These are phyloP conservation scores for Penicillium crustosum DNA, from an alignment of 2,329 filamentous ascomycete genomes.

Conservation along the genomic window DNA sequence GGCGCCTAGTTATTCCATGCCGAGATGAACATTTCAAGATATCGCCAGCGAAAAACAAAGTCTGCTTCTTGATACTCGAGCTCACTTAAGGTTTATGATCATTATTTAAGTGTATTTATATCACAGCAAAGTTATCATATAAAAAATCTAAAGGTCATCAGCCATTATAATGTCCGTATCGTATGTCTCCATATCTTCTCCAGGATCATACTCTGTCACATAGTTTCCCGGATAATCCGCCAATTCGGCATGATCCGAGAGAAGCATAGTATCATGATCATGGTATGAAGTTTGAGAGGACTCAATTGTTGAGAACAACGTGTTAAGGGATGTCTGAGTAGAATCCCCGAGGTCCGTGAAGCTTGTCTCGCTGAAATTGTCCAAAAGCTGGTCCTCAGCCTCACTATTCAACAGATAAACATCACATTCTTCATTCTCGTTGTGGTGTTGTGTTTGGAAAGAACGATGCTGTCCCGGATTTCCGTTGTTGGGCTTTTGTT, in stretches of 20 bases:
- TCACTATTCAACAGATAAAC: not conserved
- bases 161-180: slow-evolving; percentile 5
- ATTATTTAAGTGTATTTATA: not conserved
- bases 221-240: not conserved
- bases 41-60: not conserved
- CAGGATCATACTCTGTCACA: not conserved
- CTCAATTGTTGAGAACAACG: not conserved
- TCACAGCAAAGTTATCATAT: not conserved
- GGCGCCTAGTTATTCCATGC: too few species aligned
- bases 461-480: not conserved
- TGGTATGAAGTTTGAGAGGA: not conserved
- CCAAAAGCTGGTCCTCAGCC: slow-evolving; percentile 10
- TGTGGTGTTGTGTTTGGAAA: not conserved
- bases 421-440: not conserved
- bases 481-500: not conserved
- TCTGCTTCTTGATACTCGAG: not conserved
- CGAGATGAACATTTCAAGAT: too few species aligned
- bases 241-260: not conserved
- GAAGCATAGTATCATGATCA: slow-evolving; percentile 3
- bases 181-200: not conserved
- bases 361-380: slow-evolving; percentile 12
- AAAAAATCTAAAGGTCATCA: not conserved
- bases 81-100: not conserved
- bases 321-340: slow-evolving; percentile 13
- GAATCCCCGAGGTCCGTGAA: slow-evolving; percentile 13